Evolutionary conservation across 2,329 filamentous ascomycete genomes (phyloP).

Genomic region (Ophiostoma fasciatum): DNA sequence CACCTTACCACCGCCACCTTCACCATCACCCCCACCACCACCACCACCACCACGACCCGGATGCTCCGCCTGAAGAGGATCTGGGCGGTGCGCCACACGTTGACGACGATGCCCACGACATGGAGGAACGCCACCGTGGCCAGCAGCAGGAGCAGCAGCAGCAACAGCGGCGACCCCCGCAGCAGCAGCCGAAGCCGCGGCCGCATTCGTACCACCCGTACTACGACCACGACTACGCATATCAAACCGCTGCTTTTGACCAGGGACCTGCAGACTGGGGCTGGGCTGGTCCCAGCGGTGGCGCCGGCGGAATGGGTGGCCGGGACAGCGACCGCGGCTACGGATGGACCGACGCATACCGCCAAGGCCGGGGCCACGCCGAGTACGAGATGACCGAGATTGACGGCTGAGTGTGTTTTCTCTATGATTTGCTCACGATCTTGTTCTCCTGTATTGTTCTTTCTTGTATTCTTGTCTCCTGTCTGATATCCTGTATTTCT

Average conservation of each 20-base stretch:
- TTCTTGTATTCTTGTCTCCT: no score
- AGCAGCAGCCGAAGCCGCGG: background rate
- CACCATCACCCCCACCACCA: background rate
- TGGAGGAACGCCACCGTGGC: background rate
- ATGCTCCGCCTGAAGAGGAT: no score
- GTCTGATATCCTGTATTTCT: no score
- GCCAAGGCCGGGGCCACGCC: conserved; percentile 1
- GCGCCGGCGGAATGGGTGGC: no score
- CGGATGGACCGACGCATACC: conserved; percentile 6
- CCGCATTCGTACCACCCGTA: conserved; percentile 1
- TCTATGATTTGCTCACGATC: no score
- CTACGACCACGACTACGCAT: no score
- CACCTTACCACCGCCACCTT: background rate
- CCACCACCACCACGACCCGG: background rate
- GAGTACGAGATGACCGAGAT: conserved; percentile 4
- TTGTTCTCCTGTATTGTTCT: no score
- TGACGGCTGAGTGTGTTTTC: background rate
- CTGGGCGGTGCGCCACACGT: background rate
- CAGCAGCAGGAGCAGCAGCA: conserved; percentile 2
- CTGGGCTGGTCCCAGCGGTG: conserved; percentile 3
- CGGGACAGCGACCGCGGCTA: background rate
- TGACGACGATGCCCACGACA: background rate
- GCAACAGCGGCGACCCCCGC: background rate
- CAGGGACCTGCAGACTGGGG: conserved; percentile 5
- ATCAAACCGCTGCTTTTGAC: no score